Conservation (phyloP, 306 rosid genomes). For the Cucurbita pepo region DNA sequence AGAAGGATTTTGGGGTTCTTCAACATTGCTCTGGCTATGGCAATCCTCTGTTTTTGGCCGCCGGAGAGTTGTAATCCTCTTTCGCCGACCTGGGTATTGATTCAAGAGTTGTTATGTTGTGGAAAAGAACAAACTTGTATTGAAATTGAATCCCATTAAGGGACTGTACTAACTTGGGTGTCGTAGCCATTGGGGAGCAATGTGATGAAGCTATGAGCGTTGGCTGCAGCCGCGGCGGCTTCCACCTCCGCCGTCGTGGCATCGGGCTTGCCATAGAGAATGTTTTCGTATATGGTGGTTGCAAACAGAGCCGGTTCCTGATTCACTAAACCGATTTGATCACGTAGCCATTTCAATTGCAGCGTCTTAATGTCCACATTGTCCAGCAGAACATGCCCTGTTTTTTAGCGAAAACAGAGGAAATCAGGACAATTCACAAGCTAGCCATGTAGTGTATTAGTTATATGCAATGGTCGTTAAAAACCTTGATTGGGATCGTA, state of each 20-base stretch:
- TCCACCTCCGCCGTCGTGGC: conserved; percentile 89
- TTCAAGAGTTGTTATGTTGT: not conserved
- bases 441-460: not conserved
- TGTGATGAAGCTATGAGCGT: conserved; percentile 85
- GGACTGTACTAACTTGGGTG: conserved; percentile 51
- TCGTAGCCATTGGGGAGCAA: conserved; percentile 80
- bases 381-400: conserved; percentile 85
- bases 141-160: not conserved
- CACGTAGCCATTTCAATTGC: conserved; percentile 79
- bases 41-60: conserved; percentile 94
- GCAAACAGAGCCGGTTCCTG: conserved; percentile 98
- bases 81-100: conserved; percentile 63
- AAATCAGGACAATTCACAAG: not conserved
- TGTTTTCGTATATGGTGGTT: conserved; percentile 85
- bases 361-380: conserved; percentile 71
- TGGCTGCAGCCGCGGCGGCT: conserved; percentile 77
- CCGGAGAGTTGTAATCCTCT: conserved; percentile 94
- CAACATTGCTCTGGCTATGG: conserved; percentile 97
- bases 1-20: conserved; percentile 88
- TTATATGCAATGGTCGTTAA: not conserved
- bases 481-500: conserved; percentile 92
- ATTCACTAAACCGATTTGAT: conserved; percentile 92
- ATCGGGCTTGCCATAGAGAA: conserved; percentile 78
- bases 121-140: not conserved
- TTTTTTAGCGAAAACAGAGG: conserved; percentile 5